Percentiles rank a stretch among this genome's conserved stretches.
Conservation (phyloP, 176 grass and related monocot species). For the Saccharum spontaneum region DNA sequence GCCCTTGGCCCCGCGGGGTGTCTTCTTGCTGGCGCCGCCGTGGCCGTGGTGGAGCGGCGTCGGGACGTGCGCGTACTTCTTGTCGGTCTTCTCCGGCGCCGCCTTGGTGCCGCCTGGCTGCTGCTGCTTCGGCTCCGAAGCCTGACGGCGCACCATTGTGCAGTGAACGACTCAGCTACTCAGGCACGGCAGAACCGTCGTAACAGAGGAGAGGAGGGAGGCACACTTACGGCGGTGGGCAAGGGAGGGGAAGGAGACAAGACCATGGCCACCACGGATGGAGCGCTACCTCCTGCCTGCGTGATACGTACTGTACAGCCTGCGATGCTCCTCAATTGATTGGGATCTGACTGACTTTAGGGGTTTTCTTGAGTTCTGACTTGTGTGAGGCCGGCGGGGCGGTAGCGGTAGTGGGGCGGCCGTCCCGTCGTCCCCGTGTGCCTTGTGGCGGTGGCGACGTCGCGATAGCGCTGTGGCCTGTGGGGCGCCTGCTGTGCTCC, state of each 20-base stretch:
- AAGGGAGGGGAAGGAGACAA: conserved; percentile 45
- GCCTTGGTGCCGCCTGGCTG: background rate
- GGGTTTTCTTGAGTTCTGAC: conserved; percentile 2
- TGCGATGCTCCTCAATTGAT: background rate
- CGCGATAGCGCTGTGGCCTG: conserved; percentile 5
- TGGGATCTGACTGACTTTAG: conserved; percentile 4
- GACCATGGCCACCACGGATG: conserved; percentile 39
- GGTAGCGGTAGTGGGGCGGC: background rate
- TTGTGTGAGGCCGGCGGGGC: background rate
- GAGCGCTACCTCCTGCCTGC: background rate
- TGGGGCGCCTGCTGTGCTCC: background rate
- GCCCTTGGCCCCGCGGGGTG: conserved; percentile 31
- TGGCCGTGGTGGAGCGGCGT: conserved; percentile 60
- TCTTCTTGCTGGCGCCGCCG: conserved; percentile 26
- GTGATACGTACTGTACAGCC: conserved; percentile 13
- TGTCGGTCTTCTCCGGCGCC: conserved; percentile 28
- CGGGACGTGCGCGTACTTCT: conserved; percentile 47
- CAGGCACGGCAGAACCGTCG: background rate
- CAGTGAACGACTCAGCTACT: background rate
- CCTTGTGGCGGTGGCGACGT: conserved; percentile 25
- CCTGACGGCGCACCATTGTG: conserved; percentile 44
- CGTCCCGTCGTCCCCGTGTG: conserved; percentile 18
- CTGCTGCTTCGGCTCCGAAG: conserved; percentile 47
- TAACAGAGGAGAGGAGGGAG: background rate
- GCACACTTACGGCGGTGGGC: conserved; percentile 45